These are phyloP conservation scores for Bacidia rubella DNA, from an alignment of 495 filamentous ascomycete genomes.

Conservation along the genomic window DNA sequence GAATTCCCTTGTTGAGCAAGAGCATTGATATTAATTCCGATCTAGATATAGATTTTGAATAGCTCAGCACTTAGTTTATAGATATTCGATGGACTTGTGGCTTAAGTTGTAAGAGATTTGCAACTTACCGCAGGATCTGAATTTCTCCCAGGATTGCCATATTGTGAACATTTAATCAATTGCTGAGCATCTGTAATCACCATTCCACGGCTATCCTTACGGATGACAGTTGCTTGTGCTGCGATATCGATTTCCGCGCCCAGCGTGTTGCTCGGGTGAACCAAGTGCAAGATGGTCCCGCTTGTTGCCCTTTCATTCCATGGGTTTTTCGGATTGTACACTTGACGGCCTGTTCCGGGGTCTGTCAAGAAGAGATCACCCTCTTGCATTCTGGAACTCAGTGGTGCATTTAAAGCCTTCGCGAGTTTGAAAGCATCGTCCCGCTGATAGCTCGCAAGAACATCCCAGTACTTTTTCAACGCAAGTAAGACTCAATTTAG, in stretches of 20 bases:
- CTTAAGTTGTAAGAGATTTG: not conserved
- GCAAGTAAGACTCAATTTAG: not conserved
- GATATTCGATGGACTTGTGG: not conserved
- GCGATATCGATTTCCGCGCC: slow-evolving; percentile 16
- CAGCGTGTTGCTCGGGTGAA: slow-evolving; percentile 11
- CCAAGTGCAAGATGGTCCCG: slow-evolving; percentile 11
- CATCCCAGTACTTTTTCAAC: not conserved
- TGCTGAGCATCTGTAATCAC: slow-evolving; percentile 1
- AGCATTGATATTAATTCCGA: not conserved
- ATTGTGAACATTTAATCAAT: slow-evolving; percentile 14
- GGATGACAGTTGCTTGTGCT: slow-evolving; percentile 14
- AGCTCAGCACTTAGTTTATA: not conserved
- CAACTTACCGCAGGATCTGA: slow-evolving; percentile 14
- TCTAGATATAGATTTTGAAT: not conserved
- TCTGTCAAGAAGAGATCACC: not conserved
- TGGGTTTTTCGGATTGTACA: not conserved
- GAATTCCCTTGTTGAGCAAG: not conserved
- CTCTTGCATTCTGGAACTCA: not conserved
- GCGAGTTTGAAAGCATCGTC: not conserved
- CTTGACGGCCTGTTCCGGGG: not conserved
- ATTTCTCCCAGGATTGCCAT: slow-evolving; percentile 11
- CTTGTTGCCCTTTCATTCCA: not conserved
- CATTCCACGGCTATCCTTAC: slow-evolving; percentile 3
- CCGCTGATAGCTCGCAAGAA: not conserved
- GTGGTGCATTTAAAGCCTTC: not conserved